These are phyloP conservation scores for Penicillium hordei DNA, from an alignment of 2,329 filamentous ascomycete species.

Conservation along the genomic window DNA sequence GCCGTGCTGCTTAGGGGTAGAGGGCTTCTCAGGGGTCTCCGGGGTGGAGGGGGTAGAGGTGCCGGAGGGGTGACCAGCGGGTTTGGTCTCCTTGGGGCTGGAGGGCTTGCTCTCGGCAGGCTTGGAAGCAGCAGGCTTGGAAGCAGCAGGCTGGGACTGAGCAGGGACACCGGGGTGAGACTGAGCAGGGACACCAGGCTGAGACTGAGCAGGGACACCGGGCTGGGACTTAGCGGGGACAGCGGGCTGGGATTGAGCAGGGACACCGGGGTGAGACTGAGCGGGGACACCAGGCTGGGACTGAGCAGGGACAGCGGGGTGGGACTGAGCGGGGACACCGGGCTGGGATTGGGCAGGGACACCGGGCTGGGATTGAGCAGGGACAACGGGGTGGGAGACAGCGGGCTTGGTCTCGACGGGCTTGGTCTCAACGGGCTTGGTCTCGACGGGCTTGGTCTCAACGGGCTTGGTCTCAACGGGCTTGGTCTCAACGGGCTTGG, in stretches of 20 bases:
- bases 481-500: background rate
- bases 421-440: background rate
- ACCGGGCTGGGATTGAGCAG: background rate
- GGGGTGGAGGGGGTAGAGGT: slow-evolving; percentile 2
- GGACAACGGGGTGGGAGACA: background rate
- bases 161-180: background rate
- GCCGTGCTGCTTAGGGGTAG: slow-evolving; percentile 8
- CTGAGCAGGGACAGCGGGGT: background rate
- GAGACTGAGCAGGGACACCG: background rate
- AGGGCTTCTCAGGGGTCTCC: slow-evolving; percentile 5
- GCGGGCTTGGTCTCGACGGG: background rate
- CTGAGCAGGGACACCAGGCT: background rate
- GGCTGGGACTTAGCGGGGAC: background rate
- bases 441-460: slow-evolving; percentile 10
- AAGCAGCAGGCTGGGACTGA: background rate
- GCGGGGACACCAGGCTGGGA: background rate
- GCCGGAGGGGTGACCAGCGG: slow-evolving; percentile 6
- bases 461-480: background rate
- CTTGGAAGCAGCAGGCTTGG: background rate
- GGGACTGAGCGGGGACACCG: background rate
- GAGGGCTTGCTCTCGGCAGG: background rate
- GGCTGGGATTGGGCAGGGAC: background rate
- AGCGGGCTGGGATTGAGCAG: background rate
- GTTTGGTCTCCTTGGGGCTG: background rate
- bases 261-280: background rate